phyloP scores from a whole-genome alignment of 345 rosid genomes.

The Schrenkiella parvula region DNA sequence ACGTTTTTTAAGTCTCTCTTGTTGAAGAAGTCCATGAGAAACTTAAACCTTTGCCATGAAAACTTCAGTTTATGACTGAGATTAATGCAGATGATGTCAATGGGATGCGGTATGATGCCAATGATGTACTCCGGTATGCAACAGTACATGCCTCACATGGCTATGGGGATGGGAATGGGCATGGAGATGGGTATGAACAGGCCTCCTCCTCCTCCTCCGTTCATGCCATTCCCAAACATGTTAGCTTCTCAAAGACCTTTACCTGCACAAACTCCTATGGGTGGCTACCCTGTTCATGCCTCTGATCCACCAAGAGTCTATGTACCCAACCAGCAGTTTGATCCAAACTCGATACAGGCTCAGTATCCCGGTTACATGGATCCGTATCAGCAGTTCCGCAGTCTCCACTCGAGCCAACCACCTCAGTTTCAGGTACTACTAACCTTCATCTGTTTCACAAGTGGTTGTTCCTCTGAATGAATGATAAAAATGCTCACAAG shows the following conservation, averaged over 20 bases:
- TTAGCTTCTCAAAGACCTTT: slow-evolving; percentile 48
- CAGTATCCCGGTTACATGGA: slow-evolving; percentile 48
- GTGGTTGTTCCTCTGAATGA: background rate
- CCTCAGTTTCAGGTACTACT: slow-evolving; percentile 57
- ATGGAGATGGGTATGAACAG: slow-evolving; percentile 50
- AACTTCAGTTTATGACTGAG: slow-evolving; percentile 13
- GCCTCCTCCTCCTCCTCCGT: slow-evolving; percentile 35
- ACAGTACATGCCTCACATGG: slow-evolving; percentile 57
- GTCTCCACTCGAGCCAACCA: slow-evolving; percentile 51
- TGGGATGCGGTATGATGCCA: slow-evolving; percentile 78
- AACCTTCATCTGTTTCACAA: background rate
- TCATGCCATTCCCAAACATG: slow-evolving; percentile 76
- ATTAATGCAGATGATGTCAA: slow-evolving; percentile 70
- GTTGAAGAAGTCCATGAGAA: background rate
- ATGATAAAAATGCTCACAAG: background rate
- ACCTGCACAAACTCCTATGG: slow-evolving; percentile 52
- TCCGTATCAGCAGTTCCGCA: slow-evolving; percentile 66
- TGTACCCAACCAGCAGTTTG: slow-evolving; percentile 39
- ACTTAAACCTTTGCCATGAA: background rate
- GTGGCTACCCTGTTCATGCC: slow-evolving; percentile 49
- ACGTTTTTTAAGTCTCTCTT: background rate
- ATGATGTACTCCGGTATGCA: slow-evolving; percentile 72
- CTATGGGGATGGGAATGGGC: slow-evolving; percentile 52
- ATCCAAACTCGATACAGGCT: slow-evolving; percentile 38
- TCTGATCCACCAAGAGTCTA: slow-evolving; percentile 55